Evolutionary conservation across 495 filamentous ascomycete genomes (phyloP).

Genomic region (Elaphomyces granulatus): DNA sequence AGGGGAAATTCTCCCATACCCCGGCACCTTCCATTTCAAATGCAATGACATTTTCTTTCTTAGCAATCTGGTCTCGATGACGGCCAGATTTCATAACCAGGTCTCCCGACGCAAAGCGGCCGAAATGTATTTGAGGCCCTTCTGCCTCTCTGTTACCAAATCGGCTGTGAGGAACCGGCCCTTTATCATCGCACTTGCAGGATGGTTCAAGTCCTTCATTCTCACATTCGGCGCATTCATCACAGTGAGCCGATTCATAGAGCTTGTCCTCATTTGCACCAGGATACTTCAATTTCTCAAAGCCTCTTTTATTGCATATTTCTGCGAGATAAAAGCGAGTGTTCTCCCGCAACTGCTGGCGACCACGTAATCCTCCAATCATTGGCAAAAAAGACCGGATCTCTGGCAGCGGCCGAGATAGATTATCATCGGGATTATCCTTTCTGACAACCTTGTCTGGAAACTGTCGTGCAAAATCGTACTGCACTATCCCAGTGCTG

Average conservation of each 20-base stretch:
- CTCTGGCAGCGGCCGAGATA: constrained; percentile 11
- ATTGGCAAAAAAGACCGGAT: constrained; percentile 12
- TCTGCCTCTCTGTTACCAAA: neutral
- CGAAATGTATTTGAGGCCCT: constrained; percentile 9
- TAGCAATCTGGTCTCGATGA: constrained; percentile 14
- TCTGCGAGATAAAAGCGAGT: neutral
- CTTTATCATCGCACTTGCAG: constrained; percentile 2
- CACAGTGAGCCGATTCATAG: constrained; percentile 5
- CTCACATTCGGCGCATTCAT: neutral
- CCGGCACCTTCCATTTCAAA: constrained; percentile 29
- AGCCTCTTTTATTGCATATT: constrained; percentile 1
- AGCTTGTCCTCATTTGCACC: constrained; percentile 9
- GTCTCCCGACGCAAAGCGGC: constrained; percentile 18
- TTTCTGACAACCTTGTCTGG: constrained; percentile 12
- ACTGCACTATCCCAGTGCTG: constrained; percentile 21
- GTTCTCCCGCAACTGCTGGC: neutral
- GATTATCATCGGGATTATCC: constrained; percentile 11
- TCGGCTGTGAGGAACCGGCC: neutral
- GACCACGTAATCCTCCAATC: neutral
- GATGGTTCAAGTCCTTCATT: constrained; percentile 2
- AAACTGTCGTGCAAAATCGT: constrained; percentile 19
- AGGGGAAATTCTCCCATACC: constrained; percentile 20
- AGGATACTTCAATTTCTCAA: constrained; percentile 7
- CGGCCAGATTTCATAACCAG: constrained; percentile 17
- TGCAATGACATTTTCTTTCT: constrained; percentile 12